A percentile compares a stretch with the other conserved stretches of the same genome.
phyloP scores from a whole-genome alignment of 192 early-diverging fungal species.

The Backusella macrospora region DNA sequence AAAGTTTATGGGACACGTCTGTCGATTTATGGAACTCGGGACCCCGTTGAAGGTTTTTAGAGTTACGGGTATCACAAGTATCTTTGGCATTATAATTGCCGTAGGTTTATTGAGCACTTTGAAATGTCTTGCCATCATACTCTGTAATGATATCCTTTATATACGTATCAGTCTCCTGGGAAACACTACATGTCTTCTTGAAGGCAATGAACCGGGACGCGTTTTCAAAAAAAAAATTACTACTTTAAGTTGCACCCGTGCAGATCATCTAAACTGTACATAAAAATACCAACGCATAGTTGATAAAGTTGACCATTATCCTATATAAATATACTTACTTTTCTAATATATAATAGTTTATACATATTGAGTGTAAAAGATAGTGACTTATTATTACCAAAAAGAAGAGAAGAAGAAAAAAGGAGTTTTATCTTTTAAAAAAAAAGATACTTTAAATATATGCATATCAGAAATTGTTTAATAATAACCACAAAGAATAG shows the following conservation, averaged over 20 bases:
- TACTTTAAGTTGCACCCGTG: neutral
- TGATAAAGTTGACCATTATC: neutral
- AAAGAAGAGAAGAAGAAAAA: neutral
- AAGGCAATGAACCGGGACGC: neutral
- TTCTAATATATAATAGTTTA: neutral
- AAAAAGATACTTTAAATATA: neutral
- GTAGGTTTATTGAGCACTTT: neutral
- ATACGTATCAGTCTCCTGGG: neutral
- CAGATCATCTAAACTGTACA: neutral
- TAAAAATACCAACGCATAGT: neutral
- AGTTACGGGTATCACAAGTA: neutral
- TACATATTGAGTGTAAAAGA: neutral
- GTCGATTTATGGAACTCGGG: neutral
- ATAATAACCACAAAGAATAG: neutral
- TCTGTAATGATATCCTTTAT: neutral
- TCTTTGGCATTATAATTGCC: neutral
- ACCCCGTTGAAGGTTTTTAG: neutral
- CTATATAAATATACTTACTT: neutral
- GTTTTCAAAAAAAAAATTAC: neutral
- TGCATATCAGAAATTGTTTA: neutral
- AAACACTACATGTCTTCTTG: neutral
- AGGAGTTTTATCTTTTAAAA: neutral
- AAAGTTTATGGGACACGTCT: neutral
- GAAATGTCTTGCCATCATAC: neutral
- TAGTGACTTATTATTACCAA: neutral